phyloP scores from a whole-genome alignment of 2,329 filamentous ascomycete genomes.

The Annulohypoxylon truncatum region DNA sequence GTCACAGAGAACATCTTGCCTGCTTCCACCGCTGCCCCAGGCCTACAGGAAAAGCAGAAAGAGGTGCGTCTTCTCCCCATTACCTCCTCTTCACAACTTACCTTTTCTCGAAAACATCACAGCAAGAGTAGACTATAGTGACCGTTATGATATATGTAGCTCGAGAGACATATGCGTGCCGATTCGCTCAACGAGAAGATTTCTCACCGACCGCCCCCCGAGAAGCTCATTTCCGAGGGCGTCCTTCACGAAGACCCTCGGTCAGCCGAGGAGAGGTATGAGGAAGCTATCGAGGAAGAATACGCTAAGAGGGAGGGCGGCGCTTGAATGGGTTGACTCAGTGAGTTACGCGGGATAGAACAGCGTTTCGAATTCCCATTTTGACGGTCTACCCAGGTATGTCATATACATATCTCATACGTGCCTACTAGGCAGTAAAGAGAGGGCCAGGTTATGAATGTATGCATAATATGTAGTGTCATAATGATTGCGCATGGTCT shows the following conservation, averaged over 20 bases:
- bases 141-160: constrained; percentile 52
- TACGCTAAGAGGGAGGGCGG: constrained; percentile 73
- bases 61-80: constrained; percentile 61
- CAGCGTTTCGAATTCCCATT: background rate
- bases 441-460: background rate
- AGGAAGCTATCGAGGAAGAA: constrained; percentile 72
- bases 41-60: constrained; percentile 81
- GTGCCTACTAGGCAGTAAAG: background rate
- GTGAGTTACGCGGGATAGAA: background rate
- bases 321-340: constrained; percentile 55
- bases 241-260: constrained; percentile 78
- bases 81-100: background rate
- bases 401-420: background rate
- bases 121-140: background rate
- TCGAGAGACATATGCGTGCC: constrained; percentile 88
- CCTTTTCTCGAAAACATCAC: background rate
- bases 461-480: background rate
- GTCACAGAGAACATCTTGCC: constrained; percentile 85
- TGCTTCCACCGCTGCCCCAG: constrained; percentile 79
- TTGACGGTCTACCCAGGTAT: background rate
- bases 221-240: constrained; percentile 81
- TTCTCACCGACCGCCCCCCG: constrained; percentile 78
- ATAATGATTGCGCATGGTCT: background rate
- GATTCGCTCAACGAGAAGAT: constrained; percentile 91
- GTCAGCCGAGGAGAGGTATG: constrained; percentile 66